Conservation (phyloP, 1,284 basidiomycete species). For the Puccinia polysora region DNA sequence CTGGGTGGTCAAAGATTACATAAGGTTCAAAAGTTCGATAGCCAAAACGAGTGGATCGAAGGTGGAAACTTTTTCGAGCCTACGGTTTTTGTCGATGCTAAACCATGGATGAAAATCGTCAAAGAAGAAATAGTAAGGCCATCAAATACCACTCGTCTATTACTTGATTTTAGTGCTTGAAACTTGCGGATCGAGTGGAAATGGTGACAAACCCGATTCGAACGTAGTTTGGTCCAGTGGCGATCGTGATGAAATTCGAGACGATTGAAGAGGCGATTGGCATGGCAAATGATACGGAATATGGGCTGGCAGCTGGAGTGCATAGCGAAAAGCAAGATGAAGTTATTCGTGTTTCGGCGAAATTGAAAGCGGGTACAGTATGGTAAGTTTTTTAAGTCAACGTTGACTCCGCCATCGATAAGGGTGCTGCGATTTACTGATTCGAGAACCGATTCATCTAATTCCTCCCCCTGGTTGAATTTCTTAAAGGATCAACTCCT, state of each 20-base stretch:
- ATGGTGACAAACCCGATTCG: no score
- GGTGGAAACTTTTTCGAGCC: conserved; percentile 48
- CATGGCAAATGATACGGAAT: conserved; percentile 75
- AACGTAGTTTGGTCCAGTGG: conserved; percentile 50
- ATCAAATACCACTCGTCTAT: neutral
- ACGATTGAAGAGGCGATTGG: conserved; percentile 58
- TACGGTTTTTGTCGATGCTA: conserved; percentile 48
- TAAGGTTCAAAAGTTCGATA: conserved; percentile 11
- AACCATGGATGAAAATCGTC: conserved; percentile 48
- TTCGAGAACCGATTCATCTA: conserved; percentile 45
- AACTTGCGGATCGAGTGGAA: no score
- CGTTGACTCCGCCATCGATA: no score
- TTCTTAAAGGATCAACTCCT: conserved; percentile 11
- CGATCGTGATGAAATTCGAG: conserved; percentile 47
- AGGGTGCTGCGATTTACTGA: conserved; percentile 28
- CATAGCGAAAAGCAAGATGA: conserved; percentile 80
- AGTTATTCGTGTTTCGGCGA: conserved; percentile 74
- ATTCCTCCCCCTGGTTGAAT: neutral
- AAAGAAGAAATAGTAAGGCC: conserved; percentile 46
- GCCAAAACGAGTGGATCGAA: conserved; percentile 21
- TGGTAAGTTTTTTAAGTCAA: conserved; percentile 43
- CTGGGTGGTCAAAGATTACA: conserved; percentile 7
- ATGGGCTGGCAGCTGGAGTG: conserved; percentile 80
- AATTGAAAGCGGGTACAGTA: conserved; percentile 68
- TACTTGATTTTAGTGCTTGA: no score